A percentile compares a stretch with the other conserved stretches of the same genome.
Conservation (phyloP, 495 filamentous ascomycete genomes). For the Penicillium antarcticum region DNA sequence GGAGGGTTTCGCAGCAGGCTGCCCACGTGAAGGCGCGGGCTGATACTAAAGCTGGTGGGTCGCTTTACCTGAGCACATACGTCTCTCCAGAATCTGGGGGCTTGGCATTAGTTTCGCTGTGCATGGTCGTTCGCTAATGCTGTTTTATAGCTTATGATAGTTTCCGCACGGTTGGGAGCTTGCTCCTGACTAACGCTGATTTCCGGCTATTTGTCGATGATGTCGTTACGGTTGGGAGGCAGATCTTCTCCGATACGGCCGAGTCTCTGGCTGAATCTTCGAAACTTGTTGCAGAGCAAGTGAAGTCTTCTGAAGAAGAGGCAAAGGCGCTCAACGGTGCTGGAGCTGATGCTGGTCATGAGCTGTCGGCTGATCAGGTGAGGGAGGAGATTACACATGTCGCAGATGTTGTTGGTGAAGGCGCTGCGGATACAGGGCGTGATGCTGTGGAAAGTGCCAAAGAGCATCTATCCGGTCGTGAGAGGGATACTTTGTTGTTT, state of each 20-base stretch:
- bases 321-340: conserved; percentile 54
- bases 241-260: conserved; percentile 85
- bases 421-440: conserved; percentile 60
- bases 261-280: conserved; percentile 71
- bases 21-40: conserved; percentile 65
- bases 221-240: conserved; percentile 69
- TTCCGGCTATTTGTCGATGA: conserved; percentile 88
- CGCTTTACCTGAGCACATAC: conserved; percentile 1
- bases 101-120: neutral
- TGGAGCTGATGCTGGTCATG: conserved; percentile 50
- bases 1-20: conserved; percentile 61
- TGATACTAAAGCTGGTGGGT: conserved; percentile 71
- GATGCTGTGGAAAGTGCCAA: conserved; percentile 63
- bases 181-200: conserved; percentile 85
- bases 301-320: conserved; percentile 65
- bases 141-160: conserved; percentile 67
- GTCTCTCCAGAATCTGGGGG: neutral
- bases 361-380: conserved; percentile 57
- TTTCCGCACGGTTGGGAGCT: conserved; percentile 74
- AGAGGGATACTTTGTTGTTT: conserved; percentile 68
- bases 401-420: conserved; percentile 58
- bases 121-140: conserved; percentile 18
- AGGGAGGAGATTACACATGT: conserved; percentile 60
- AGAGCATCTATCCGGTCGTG: conserved; percentile 63
- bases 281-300: conserved; percentile 64